Conservation (phyloP, 306 rosid genomes). For the Acacia melanoxylon region DNA sequence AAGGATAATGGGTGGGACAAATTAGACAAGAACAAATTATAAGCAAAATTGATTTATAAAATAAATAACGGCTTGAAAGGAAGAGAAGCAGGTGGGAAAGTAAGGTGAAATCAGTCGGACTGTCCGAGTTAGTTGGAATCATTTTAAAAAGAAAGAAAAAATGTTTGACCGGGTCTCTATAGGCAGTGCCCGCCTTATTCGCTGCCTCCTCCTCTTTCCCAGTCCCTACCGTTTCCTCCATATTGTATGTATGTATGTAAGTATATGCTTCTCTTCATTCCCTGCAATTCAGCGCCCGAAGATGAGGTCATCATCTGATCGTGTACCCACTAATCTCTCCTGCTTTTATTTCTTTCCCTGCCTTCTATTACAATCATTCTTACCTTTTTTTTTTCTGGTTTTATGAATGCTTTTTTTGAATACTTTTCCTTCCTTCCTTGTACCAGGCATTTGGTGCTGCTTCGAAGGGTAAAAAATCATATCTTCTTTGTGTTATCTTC, state of each 20-base stretch:
- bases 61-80: too few species aligned
- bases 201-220: neutral
- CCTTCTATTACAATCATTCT: neutral
- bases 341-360: neutral
- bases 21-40: too few species aligned
- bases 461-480: conserved; percentile 43
- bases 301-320: neutral
- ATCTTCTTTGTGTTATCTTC: conserved; percentile 44
- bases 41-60: too few species aligned
- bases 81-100: too few species aligned
- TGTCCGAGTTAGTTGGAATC: neutral
- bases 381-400: too few species aligned
- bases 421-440: conserved; percentile 19
- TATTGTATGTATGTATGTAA: too few species aligned
- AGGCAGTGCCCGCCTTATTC: neutral
- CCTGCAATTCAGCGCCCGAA: neutral
- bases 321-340: neutral
- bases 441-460: conserved; percentile 48
- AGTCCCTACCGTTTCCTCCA: neutral
- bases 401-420: neutral
- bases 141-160: neutral
- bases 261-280: neutral
- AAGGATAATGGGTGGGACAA: too few species aligned
- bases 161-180: neutral
- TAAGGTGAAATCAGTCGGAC: too few species aligned